Conservation (phyloP, 1,284 basidiomycete genomes). For the Puccinia triticina region DNA sequence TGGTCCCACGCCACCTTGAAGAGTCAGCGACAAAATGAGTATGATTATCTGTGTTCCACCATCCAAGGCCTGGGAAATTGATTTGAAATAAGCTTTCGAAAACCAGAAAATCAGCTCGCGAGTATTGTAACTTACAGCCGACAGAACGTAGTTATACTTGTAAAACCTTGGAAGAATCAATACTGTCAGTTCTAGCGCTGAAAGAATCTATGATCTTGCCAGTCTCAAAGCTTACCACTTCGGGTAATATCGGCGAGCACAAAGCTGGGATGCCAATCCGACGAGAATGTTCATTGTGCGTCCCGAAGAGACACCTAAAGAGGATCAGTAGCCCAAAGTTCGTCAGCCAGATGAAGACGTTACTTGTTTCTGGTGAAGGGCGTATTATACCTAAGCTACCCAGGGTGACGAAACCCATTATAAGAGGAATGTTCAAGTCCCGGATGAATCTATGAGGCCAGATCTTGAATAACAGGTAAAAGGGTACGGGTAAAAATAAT, state of each 20-base stretch:
- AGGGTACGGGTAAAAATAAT: slow-evolving; percentile 22
- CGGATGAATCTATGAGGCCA: slow-evolving; percentile 17
- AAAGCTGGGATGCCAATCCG: slow-evolving; percentile 27
- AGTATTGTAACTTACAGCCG: slow-evolving; percentile 10
- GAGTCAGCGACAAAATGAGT: slow-evolving; percentile 17
- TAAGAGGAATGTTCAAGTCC: slow-evolving; percentile 12
- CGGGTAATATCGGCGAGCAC: slow-evolving; percentile 25
- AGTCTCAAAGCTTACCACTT: slow-evolving; percentile 8
- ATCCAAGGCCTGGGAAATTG: slow-evolving; percentile 26
- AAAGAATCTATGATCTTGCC: background rate
- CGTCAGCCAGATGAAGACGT: background rate
- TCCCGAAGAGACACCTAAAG: slow-evolving; percentile 23
- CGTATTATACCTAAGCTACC: background rate
- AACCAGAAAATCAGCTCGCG: background rate
- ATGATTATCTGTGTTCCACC: slow-evolving; percentile 43
- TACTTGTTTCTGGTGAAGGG: background rate
- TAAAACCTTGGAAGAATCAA: slow-evolving; percentile 18
- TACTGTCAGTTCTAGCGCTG: background rate
- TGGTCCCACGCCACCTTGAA: slow-evolving; percentile 35
- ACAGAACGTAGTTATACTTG: slow-evolving; percentile 46
- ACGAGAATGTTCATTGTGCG: slow-evolving; percentile 13
- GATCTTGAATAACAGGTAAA: slow-evolving; percentile 12
- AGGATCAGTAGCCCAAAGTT: background rate
- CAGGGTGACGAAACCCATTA: slow-evolving; percentile 29
- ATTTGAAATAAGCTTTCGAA: background rate